Evolutionary conservation across 164 flowering plant species (phyloP).

Genomic region (Annona squamosa): DNA sequence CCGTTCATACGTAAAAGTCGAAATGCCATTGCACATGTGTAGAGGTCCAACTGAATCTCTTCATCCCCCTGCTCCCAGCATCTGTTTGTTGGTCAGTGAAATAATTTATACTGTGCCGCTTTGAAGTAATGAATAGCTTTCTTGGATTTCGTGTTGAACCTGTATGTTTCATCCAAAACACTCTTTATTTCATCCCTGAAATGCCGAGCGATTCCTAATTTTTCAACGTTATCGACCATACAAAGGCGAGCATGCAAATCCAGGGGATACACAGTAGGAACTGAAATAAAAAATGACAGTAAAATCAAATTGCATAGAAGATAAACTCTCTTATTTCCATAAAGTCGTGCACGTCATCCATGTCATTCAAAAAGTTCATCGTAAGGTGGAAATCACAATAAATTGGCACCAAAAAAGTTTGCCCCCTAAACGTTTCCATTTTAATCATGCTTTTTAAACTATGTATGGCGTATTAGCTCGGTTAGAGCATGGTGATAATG

Average conservation of each 20-base stretch:
- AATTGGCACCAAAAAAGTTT: no score
- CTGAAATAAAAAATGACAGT: slow-evolving; percentile 29
- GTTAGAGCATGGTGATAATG: no score
- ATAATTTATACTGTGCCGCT: background rate
- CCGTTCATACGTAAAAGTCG: slow-evolving; percentile 59
- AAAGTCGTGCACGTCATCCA: no score
- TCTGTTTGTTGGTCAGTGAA: slow-evolving; percentile 28
- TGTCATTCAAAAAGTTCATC: no score
- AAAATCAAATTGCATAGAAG: background rate
- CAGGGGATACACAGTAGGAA: slow-evolving; percentile 72
- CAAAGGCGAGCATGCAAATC: slow-evolving; percentile 46
- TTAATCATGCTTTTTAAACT: no score
- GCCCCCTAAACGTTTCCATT: no score
- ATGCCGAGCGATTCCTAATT: slow-evolving; percentile 62
- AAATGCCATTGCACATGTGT: slow-evolving; percentile 71
- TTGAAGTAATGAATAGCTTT: background rate
- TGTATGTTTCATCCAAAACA: slow-evolving; percentile 54
- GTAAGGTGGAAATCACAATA: no score
- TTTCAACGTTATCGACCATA: slow-evolving; percentile 59
- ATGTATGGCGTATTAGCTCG: no score
- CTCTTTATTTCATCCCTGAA: slow-evolving; percentile 51
- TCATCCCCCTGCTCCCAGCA: slow-evolving; percentile 68
- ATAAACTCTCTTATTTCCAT: no score
- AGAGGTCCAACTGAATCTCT: slow-evolving; percentile 45
- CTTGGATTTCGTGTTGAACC: slow-evolving; percentile 23